These are phyloP conservation scores for Hypoxylon sp. DNA, from an alignment of 2,329 filamentous ascomycete species.

Conservation along the genomic window DNA sequence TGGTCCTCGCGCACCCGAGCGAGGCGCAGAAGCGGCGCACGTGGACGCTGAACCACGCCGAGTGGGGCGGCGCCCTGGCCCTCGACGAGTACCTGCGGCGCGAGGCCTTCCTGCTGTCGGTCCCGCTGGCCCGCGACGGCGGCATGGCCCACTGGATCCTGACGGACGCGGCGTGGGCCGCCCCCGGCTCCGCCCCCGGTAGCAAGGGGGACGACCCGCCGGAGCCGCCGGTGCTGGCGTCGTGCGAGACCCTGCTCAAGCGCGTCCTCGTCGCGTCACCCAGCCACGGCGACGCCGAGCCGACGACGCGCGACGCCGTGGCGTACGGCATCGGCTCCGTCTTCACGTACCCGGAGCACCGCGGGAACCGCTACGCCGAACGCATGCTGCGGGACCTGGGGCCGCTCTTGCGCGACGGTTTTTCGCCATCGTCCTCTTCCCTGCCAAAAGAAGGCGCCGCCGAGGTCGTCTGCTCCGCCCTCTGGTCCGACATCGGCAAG, in stretches of 20 bases:
- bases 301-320: slow-evolving; percentile 60
- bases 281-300: slow-evolving; percentile 30
- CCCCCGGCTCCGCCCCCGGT: too few species aligned
- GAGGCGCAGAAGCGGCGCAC: slow-evolving; percentile 60
- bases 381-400: slow-evolving; percentile 77
- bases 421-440: too few species aligned
- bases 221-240: slow-evolving; percentile 67
- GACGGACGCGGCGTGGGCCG: slow-evolving; percentile 48
- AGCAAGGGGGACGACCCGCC: too few species aligned
- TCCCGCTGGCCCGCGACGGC: slow-evolving; percentile 64
- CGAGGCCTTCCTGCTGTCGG: slow-evolving; percentile 64
- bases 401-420: slow-evolving; percentile 49
- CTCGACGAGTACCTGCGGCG: slow-evolving; percentile 65
- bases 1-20: slow-evolving; percentile 65
- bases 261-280: slow-evolving; percentile 56
- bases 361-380: slow-evolving; percentile 78
- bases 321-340: slow-evolving; percentile 82
- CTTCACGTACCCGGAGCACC: slow-evolving; percentile 72
- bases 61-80: slow-evolving; percentile 67
- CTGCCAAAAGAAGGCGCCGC: slow-evolving; percentile 50
- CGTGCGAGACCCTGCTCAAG: slow-evolving; percentile 71
- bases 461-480: slow-evolving; percentile 70
- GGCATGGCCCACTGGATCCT: slow-evolving; percentile 72
- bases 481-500: slow-evolving; percentile 89
- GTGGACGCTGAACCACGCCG: slow-evolving; percentile 63